Percentiles rank a stretch among this genome's conserved stretches.
Conservation (phyloP, 345 rosid species). For the Dimocarpus longan region DNA sequence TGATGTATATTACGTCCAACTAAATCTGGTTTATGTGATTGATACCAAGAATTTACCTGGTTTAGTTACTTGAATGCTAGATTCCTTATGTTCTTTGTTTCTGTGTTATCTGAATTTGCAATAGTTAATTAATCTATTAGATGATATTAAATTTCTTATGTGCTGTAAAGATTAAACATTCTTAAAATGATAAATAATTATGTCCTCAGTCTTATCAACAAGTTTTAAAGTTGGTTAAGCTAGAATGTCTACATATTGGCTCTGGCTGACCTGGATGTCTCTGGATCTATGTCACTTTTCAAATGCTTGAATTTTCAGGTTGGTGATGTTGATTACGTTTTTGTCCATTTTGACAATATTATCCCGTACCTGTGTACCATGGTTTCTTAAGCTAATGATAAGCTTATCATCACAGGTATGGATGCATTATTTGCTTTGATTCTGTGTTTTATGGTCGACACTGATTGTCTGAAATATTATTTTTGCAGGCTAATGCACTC, state of each 20-base stretch:
- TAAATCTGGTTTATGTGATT: neutral
- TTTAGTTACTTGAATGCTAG: neutral
- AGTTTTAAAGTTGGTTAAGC: neutral
- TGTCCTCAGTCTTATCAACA: neutral
- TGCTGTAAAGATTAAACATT: neutral
- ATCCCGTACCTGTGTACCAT: conserved; percentile 78
- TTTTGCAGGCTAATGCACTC: conserved; percentile 70
- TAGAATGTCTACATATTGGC: neutral
- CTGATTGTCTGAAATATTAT: conserved; percentile 26
- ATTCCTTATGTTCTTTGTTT: neutral
- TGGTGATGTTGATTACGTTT: conserved; percentile 70
- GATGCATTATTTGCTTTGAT: conserved; percentile 12
- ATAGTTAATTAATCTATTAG: neutral
- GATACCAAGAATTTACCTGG: neutral
- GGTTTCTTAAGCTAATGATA: conserved; percentile 87
- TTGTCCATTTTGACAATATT: conserved; percentile 67
- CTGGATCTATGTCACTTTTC: neutral
- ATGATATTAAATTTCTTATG: neutral
- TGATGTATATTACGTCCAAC: neutral
- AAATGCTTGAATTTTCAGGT: conserved; percentile 42
- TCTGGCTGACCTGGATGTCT: neutral
- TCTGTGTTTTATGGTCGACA: conserved; percentile 16
- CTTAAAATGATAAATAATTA: conserved; percentile 1
- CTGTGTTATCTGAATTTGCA: neutral
- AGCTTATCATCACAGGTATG: conserved; percentile 83